Percentiles rank a stretch among this genome's conserved stretches.
Conservation (phyloP, 306 rosid species). For the Trifolium fragiferum region DNA sequence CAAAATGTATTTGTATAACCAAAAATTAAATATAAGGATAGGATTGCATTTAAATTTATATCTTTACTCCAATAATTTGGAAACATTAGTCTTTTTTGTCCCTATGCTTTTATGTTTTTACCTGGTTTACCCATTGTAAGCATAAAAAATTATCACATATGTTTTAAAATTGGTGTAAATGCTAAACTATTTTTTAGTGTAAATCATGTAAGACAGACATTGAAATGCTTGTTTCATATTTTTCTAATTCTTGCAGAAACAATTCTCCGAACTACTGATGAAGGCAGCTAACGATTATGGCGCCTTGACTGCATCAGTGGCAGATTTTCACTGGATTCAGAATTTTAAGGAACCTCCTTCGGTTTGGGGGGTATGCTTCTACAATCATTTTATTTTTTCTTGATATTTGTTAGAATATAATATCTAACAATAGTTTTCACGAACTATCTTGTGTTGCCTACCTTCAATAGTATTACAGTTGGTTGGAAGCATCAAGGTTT, state of each 20-base stretch:
- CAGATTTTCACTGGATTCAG: conserved; percentile 98
- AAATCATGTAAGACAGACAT: not conserved
- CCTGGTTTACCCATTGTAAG: not conserved
- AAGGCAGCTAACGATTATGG: conserved; percentile 98
- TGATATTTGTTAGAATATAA: not conserved
- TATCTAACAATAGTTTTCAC: not conserved
- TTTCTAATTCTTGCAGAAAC: conserved; percentile 72
- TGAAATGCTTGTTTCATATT: conserved; percentile 37
- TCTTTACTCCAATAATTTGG: not conserved
- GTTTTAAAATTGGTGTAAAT: conserved; percentile 11
- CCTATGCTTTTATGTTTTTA: not conserved
- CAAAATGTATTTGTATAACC: conserved; percentile 3
- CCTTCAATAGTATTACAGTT: not conserved
- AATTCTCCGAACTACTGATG: conserved; percentile 91
- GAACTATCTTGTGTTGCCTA: not conserved
- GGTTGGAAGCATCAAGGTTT: conserved; percentile 4
- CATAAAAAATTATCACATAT: not conserved
- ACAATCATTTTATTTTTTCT: conserved; percentile 36
- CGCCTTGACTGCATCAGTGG: conserved; percentile 91
- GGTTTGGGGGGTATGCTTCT: conserved; percentile 90
- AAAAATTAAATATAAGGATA: not conserved
- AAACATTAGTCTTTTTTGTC: not conserved
- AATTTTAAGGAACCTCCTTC: conserved; percentile 95
- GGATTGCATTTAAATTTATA: not conserved
- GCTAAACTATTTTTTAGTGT: conserved; percentile 13